These are phyloP conservation scores for Maudiozyma turicensis DNA, from an alignment of 805 yeast genomes.

Conservation along the genomic window DNA sequence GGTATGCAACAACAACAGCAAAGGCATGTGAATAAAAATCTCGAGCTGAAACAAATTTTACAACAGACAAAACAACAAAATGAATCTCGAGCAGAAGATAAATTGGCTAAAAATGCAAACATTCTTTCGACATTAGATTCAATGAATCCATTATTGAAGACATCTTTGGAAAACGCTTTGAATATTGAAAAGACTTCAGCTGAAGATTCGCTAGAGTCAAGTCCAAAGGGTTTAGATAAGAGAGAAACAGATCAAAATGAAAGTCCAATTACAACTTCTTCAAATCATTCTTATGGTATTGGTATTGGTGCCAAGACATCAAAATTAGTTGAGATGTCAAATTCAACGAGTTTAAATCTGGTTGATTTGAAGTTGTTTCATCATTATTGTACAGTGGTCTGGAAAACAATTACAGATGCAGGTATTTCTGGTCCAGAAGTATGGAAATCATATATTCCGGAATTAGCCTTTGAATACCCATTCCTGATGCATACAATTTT, in stretches of 20 bases:
- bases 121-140: conserved; percentile 1
- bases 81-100: not conserved
- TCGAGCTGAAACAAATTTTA: conserved; percentile 1
- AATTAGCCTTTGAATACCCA: conserved; percentile 78
- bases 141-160: conserved; percentile 2
- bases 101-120: not conserved
- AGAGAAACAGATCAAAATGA: not conserved
- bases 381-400: conserved; percentile 76
- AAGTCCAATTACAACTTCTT: conserved; percentile 1
- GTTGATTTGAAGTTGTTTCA: conserved; percentile 74
- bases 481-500: conserved; percentile 86
- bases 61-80: not conserved
- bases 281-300: not conserved
- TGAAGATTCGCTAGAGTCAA: conserved; percentile 2
- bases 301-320: not conserved
- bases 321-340: conserved; percentile 11
- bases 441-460: conserved; percentile 84
- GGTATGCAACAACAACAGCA: conserved; percentile 24
- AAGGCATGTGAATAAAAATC: conserved; percentile 11
- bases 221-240: conserved; percentile 4
- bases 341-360: conserved; percentile 43
- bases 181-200: not conserved
- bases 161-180: not conserved
- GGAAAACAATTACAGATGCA: conserved; percentile 81
- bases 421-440: conserved; percentile 75